Evolutionary conservation across 2,329 filamentous ascomycete species (phyloP).

Genomic region (Phoma sp.): DNA sequence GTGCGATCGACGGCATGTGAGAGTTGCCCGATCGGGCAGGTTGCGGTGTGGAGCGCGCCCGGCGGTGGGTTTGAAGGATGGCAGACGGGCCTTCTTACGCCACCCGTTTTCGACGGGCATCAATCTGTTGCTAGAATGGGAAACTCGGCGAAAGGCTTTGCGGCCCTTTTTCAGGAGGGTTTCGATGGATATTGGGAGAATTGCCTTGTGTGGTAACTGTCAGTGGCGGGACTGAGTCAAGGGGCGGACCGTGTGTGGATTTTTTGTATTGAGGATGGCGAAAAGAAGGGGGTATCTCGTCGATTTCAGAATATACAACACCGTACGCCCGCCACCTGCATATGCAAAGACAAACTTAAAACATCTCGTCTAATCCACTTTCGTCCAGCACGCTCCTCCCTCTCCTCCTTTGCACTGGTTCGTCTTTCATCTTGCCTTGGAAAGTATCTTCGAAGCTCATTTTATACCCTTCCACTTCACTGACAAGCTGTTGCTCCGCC

Average conservation of each 20-base stretch:
- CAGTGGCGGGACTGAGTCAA: background rate
- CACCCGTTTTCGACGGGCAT: constrained; percentile 6
- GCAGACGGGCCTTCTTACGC: constrained; percentile 19
- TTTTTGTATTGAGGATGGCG: background rate
- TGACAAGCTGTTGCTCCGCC: constrained; percentile 15
- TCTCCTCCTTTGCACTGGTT: constrained; percentile 1
- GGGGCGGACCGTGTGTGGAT: background rate
- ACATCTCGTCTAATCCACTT: constrained; percentile 48
- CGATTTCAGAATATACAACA: background rate
- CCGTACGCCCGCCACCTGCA: background rate
- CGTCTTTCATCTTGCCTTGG: constrained; percentile 12
- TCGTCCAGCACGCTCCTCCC: constrained; percentile 37
- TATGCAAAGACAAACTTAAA: constrained; percentile 20
- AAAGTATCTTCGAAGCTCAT: constrained; percentile 56
- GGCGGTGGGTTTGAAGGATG: background rate
- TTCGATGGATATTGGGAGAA: background rate
- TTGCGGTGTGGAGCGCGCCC: background rate
- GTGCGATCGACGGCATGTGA: background rate
- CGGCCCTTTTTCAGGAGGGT: constrained; percentile 6
- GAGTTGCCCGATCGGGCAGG: background rate
- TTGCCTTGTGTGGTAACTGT: background rate
- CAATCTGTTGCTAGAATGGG: background rate
- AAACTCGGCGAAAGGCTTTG: background rate
- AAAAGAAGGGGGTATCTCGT: background rate
- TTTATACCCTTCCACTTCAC: constrained; percentile 23